Evolutionary conservation across 2,329 filamentous ascomycete species (phyloP), one percentile per base, ranked within the genome.

Genomic region (Cephalotrichum gorgonifer): DNA sequence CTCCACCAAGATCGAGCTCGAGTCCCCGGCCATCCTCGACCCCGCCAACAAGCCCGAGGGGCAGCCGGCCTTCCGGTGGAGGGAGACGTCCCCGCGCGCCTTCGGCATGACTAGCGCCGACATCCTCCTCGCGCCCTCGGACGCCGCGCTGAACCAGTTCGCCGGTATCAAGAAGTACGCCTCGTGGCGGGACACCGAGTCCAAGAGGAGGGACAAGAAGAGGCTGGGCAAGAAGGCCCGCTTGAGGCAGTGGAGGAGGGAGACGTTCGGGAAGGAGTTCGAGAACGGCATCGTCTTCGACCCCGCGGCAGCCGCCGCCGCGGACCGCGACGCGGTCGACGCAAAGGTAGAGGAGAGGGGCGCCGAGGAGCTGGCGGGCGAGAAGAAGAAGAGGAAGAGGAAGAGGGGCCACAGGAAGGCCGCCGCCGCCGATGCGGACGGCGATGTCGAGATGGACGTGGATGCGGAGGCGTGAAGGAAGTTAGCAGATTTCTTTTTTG

Each of bases 121-220:
- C 65, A 97, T 98, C 57, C 78, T 98, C 30, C 76, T 84, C 62
- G 88, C 95, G 55, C 88, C 90, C 1, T 85, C 85, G 42, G 93
- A 98, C 68, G 73, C 80, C 43, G 81, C 84, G 48, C 79, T 98
- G 55, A 98, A 98, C 65, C 76, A 90, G 55, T 98, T 85, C 61
- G 91, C 85, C 5, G 91, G 93, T 6, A 72, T 98, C 60, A 98
- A 98, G 76, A 97, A 96, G 70, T 78, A 96, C 52, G 90, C 91
- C 4, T 75, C 86, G 5, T 98, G 93, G 72, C 79, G 93, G 50
- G 90, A 96, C 62, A 72, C 75, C 3, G 86, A 90, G 58, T 93
- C 94, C 76, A 97, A 97, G 75, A 76, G 78, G 56, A 86, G 84
- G 59, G 93, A 98, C 62, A 81, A 83, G 70, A 95, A 95, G 74